These are phyloP conservation scores for Didymella segeticola DNA, from an alignment of 2,329 filamentous ascomycete species.

Conservation along the genomic window DNA sequence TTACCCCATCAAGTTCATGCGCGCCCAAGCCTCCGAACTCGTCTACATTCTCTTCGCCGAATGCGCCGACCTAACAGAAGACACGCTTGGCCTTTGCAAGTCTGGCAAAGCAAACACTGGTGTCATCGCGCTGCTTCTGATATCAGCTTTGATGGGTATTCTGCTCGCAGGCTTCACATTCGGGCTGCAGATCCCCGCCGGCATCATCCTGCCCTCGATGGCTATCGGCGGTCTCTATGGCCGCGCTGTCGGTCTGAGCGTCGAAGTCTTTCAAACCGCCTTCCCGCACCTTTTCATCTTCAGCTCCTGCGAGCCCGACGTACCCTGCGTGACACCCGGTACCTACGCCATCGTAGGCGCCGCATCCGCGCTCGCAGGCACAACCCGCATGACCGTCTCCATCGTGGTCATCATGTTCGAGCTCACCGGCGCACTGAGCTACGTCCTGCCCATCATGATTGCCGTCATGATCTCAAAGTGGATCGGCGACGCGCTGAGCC, in stretches of 20 bases:
- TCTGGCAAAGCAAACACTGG: constrained; percentile 81
- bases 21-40: constrained; percentile 87
- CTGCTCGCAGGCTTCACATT: constrained; percentile 88
- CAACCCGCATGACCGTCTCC: constrained; percentile 95
- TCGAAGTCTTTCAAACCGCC: constrained; percentile 85
- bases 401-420: constrained; percentile 99
- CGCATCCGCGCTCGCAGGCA: constrained; percentile 89
- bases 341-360: constrained; percentile 97
- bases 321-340: constrained; percentile 88
- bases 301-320: constrained; percentile 79
- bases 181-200: constrained; percentile 90
- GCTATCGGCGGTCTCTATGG: constrained; percentile 92
- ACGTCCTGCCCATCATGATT: constrained; percentile 98
- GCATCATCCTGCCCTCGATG: constrained; percentile 95
- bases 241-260: constrained; percentile 84
- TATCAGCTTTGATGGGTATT: constrained; percentile 84
- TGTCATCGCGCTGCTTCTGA: constrained; percentile 81
- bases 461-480: constrained; percentile 98
- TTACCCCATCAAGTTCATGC: constrained; percentile 96
- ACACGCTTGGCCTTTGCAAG: constrained; percentile 89
- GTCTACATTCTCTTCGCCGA: constrained; percentile 92
- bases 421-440: constrained; percentile 92
- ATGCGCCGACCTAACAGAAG: constrained; percentile 80
- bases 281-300: constrained; percentile 82
- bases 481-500: constrained; percentile 94